Percentiles rank a stretch among this genome's conserved stretches.
Evolutionary conservation across 345 rosid genomes (phyloP).

Genomic region (Salix suchowensis): DNA sequence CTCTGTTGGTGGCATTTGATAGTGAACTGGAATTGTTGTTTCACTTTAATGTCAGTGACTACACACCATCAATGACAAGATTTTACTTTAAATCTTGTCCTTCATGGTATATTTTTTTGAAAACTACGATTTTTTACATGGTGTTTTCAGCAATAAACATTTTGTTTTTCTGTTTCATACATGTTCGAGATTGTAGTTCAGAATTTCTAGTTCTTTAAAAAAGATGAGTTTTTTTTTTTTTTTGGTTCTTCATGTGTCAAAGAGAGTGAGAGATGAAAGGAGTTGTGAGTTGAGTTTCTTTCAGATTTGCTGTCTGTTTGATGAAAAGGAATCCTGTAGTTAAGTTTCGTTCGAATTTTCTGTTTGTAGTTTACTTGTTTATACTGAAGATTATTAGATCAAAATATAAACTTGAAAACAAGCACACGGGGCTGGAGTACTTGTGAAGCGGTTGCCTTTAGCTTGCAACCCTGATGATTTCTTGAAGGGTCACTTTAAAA

Average conservation of each 20-base stretch:
- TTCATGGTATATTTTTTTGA: neutral
- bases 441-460: neutral
- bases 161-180: too few relatives aligned
- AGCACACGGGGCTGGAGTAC: neutral
- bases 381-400: neutral
- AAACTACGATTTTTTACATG: neutral
- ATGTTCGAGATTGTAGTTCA: too few relatives aligned
- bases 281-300: neutral
- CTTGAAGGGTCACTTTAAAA: neutral
- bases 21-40: conserved; percentile 20
- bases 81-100: neutral
- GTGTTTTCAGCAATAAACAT: neutral
- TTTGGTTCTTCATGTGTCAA: too few relatives aligned
- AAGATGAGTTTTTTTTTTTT: neutral
- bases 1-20: conserved; percentile 18
- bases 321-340: too few relatives aligned
- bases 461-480: neutral
- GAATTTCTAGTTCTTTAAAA: neutral
- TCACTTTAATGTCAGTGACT: conserved; percentile 32
- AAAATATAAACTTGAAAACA: neutral
- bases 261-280: neutral
- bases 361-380: neutral
- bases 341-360: neutral
- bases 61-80: conserved; percentile 7
- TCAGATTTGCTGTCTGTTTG: neutral